phyloP scores from a whole-genome alignment of 202 grass and related monocot species.

The Bolboschoenoplectus hybrid region DNA sequence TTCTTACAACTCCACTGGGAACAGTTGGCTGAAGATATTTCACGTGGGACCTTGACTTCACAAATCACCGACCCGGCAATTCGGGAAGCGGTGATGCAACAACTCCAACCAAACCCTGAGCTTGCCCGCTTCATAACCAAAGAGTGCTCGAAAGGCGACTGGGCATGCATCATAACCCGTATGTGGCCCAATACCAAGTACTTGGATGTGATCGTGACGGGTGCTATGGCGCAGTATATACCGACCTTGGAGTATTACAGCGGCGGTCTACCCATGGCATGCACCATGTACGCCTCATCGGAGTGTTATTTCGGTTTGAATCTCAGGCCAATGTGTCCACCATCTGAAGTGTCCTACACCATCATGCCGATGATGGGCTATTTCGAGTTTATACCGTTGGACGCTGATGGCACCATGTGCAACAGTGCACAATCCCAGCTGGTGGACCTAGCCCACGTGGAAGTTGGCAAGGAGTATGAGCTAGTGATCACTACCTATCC shows the following conservation, averaged over 20 bases:
- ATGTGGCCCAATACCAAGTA: conserved; percentile 96
- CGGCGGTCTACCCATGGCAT: conserved; percentile 84
- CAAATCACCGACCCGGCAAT: conserved; percentile 67
- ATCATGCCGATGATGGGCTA: conserved; percentile 99
- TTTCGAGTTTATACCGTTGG: conserved; percentile 84
- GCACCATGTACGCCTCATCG: conserved; percentile 95
- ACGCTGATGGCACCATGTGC: conserved; percentile 32
- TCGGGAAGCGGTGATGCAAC: conserved; percentile 61
- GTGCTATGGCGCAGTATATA: conserved; percentile 97
- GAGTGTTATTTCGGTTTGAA: conserved; percentile 97
- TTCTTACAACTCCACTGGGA: conserved; percentile 97
- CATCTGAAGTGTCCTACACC: conserved; percentile 83
- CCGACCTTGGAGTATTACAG: conserved; percentile 81
- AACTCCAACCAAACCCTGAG: conserved; percentile 61
- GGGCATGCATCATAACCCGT: conserved; percentile 78
- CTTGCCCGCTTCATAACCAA: conserved; percentile 60
- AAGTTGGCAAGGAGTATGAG: conserved; percentile 80
- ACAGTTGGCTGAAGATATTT: conserved; percentile 66
- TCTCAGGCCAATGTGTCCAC: conserved; percentile 80
- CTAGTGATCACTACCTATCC: conserved; percentile 93
- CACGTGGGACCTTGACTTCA: conserved; percentile 50
- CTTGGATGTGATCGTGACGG: conserved; percentile 92
- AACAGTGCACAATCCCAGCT: conserved; percentile 47
- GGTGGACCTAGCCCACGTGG: conserved; percentile 79
- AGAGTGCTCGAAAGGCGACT: conserved; percentile 72